These are phyloP conservation scores for Diaporthe citrichinensis DNA, from an alignment of 2,329 filamentous ascomycete genomes.

Conservation along the genomic window DNA sequence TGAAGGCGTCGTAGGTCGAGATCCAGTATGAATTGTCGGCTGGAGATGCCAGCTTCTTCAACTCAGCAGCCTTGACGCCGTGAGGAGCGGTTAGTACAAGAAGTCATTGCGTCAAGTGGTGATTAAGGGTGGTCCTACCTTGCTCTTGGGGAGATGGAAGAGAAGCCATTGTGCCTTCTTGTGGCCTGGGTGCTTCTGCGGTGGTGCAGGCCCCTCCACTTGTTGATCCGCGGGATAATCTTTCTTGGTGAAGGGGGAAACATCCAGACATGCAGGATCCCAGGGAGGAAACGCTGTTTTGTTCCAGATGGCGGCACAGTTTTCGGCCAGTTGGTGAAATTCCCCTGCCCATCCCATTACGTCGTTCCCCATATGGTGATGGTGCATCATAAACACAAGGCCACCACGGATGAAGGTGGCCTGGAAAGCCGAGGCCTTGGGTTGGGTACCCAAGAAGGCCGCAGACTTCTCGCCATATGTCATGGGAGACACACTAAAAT, in stretches of 20 bases:
- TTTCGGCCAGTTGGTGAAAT: constrained; percentile 58
- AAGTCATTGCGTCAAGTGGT: no score
- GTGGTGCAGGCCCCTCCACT: constrained; percentile 50
- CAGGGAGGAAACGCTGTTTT: constrained; percentile 50
- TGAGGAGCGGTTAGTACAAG: background rate
- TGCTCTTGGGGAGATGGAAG: constrained; percentile 61
- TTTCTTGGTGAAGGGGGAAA: constrained; percentile 50
- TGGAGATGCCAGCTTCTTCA: constrained; percentile 55
- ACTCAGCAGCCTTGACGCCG: constrained; percentile 46
- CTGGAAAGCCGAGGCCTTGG: constrained; percentile 52
- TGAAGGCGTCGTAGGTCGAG: constrained; percentile 61
- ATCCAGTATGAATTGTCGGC: constrained; percentile 54
- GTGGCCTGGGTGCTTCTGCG: constrained; percentile 50
- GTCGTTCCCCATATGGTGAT: constrained; percentile 59
- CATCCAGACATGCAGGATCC: constrained; percentile 54
- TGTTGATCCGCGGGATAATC: constrained; percentile 42
- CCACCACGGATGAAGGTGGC: background rate
- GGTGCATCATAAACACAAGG: constrained; percentile 32
- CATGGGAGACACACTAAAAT: constrained; percentile 55
- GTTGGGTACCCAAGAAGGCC: constrained; percentile 50
- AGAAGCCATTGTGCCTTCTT: constrained; percentile 48
- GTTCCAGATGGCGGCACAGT: constrained; percentile 48
- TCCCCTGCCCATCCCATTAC: constrained; percentile 56
- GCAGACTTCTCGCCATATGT: constrained; percentile 50
- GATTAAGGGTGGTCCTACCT: constrained; percentile 38